Base-by-base conservation (phyloP, 2,329 filamentous ascomycete genomes). In the Fusarium sp. region DNA sequence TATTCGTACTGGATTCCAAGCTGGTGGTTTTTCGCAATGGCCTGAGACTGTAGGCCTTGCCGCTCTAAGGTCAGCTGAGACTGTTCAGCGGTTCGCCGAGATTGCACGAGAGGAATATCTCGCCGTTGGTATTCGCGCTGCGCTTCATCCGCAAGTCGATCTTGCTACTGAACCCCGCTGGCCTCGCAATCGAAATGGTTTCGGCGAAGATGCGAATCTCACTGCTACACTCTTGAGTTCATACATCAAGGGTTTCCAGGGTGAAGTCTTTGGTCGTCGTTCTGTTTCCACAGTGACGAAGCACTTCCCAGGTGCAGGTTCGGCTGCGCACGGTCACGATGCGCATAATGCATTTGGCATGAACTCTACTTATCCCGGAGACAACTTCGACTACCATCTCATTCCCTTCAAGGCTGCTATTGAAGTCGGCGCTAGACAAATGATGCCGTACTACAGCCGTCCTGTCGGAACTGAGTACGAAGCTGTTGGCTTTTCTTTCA, bases 271-370 rank as follows among this genome's bases (percentile, higher is more conserved):
- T 13, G 83, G 84, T 2, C 64, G 74, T 0, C 65, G 79, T 22
- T 83, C 82, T 6, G 80, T 86, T 6, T 80, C 79, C 1, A 84
- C 84, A 0, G 80, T 85, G 6, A 85, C 84, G 0, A 87, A 87
- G 75, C 84, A 87, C 68, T 86, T 87, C 67, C 84, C 84, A 1
- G 85, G 85, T 11, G 83, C 80, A n/a, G 85, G 85, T 0, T 81
- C 84, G 0, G 78, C 82, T 64, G 75, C 83, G 66, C 78, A 84
- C 51, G 85, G 85, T 20, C 83, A 86, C 53, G 85, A 86, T 67
- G 81, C 83, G 6, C 85, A 87, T 57, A 86, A 86, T 69, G 71
- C 74, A 0, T 85, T 85, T 38, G 85, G 85, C 24, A 84, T 84
- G 73, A 84, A 86, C 58, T 78, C 81, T 58, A 82, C 81, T 0